Base-by-base conservation (phyloP, 2,329 filamentous ascomycete species). In the Diplodia mutila region DNA sequence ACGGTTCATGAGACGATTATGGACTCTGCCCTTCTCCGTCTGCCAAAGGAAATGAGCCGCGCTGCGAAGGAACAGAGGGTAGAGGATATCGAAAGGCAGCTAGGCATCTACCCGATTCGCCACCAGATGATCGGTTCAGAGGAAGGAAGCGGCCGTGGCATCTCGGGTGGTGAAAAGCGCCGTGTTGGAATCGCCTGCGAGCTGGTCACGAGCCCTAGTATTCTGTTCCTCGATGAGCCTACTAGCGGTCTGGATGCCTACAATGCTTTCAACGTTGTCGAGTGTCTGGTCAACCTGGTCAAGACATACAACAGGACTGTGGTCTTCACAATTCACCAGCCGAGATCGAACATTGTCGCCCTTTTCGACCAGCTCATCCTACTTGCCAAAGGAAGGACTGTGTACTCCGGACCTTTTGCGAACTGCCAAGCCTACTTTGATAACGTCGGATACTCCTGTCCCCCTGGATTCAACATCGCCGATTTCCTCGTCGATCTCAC, bases 1-100 rank as follows among this genome's bases (percentile, higher is more conserved):
- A 99, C 95, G 0, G 95, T 99, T 9, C 95, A 99, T 78, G 95
- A 99, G 80, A 99, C 95, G 0, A 99, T 99, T 69, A 84, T 97
- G 70, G 97, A 92, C 73, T 98, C 94, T 74, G 95, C 95, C 29
- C 83, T 98, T 21, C 87, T 99, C 59, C 89, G 96, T 72, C 85
- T 99, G n/a, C 95, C 95, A 4, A 90, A 90, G 64, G 91, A 96
- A 73, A 99, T 99, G 95, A 91, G 90, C 70, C 87, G 88, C 66
- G 82, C 87, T 0, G 89, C 91, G n/a, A 99, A 99, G 78, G 91
- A 97, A 75, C 93, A 97, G 76, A 87, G 91, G 70, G 95, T 97
- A 0, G 87, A 91, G 68, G 95, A 99, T 74, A 94, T 99, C 4
- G 95, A 98, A 81, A 93, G 91, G 75, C 94, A 99, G 78, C 89